Percentiles rank a stretch among this genome's conserved stretches.
Conservation (phyloP, 345 rosid species). For the Geranium rotundifolium region DNA sequence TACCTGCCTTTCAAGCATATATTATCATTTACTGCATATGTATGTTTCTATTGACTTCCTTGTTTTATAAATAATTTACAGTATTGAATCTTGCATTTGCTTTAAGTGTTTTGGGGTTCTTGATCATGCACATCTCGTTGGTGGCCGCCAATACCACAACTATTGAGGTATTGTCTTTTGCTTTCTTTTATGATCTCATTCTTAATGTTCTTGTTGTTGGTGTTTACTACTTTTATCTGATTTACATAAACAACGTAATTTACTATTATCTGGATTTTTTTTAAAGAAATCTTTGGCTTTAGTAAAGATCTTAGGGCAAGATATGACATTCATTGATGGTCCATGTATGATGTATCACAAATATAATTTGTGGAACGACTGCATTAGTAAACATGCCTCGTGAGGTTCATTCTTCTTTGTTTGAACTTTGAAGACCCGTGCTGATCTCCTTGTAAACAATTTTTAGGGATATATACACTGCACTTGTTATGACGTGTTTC, state of each 20-base stretch:
- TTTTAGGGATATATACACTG: too few relatives aligned
- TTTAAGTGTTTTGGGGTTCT: slow-evolving; percentile 83
- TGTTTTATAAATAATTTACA: slow-evolving; percentile 12
- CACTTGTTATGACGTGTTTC: too few relatives aligned
- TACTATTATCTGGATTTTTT: background rate
- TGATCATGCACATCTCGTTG: slow-evolving; percentile 84
- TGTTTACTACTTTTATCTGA: background rate
- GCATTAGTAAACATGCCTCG: too few relatives aligned
- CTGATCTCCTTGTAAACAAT: too few relatives aligned
- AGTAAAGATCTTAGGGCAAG: too few relatives aligned
- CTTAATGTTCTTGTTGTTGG: background rate
- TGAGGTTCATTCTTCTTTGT: too few relatives aligned
- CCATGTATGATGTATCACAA: too few relatives aligned
- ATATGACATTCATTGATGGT: too few relatives aligned
- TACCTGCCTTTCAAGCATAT: background rate
- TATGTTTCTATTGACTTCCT: background rate
- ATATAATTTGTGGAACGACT: too few relatives aligned
- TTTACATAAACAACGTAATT: background rate
- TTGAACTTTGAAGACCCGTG: too few relatives aligned
- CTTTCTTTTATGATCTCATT: background rate
- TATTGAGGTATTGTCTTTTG: slow-evolving; percentile 55
- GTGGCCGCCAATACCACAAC: slow-evolving; percentile 88
- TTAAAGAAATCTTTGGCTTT: background rate
- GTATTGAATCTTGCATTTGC: slow-evolving; percentile 94
- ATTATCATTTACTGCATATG: background rate